phyloP scores from a whole-genome alignment of 805 yeast species.

The Candida fluviatilis region DNA sequence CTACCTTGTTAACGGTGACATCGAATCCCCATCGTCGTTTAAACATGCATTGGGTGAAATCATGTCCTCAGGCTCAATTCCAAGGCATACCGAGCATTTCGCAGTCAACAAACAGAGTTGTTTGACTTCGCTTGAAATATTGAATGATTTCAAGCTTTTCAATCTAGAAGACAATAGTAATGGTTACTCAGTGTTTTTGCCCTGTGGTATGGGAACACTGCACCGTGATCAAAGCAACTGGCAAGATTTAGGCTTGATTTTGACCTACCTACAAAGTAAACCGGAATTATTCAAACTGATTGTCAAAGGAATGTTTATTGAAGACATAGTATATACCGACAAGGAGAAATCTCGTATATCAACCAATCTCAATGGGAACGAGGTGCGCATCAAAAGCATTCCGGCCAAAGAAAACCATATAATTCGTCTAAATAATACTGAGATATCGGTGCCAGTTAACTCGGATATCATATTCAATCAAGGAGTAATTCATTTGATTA shows the following conservation, averaged over 20 bases:
- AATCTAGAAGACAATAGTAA: conserved; percentile 47
- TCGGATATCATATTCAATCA: conserved; percentile 72
- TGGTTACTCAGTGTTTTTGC: conserved; percentile 77
- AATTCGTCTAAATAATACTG: conserved; percentile 27
- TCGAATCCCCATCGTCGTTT: conserved; percentile 61
- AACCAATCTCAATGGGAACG: conserved; percentile 26
- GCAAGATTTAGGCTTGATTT: conserved; percentile 56
- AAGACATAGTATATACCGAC: conserved; percentile 67
- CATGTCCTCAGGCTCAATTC: conserved; percentile 28
- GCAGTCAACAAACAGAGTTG: conserved; percentile 43
- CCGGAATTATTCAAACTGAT: conserved; percentile 46
- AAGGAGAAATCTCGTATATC: conserved; percentile 10
- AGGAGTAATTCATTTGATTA: conserved; percentile 79
- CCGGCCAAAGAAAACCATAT: conserved; percentile 19
- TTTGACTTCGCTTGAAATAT: conserved; percentile 56
- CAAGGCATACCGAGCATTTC: conserved; percentile 23
- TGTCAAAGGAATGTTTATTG: conserved; percentile 55
- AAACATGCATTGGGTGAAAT: conserved; percentile 56
- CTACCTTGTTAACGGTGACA: conserved; percentile 56
- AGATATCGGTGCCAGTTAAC: conserved; percentile 35
- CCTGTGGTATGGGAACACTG: conserved; percentile 45
- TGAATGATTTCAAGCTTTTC: conserved; percentile 50
- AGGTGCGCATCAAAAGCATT: conserved; percentile 17
- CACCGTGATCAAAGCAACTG: conserved; percentile 34
- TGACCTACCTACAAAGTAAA: conserved; percentile 54